A percentile compares a stretch with the other conserved stretches of the same genome.
Conservation (phyloP, 208 protist species). For the Acanthamoeba royreba region DNA sequence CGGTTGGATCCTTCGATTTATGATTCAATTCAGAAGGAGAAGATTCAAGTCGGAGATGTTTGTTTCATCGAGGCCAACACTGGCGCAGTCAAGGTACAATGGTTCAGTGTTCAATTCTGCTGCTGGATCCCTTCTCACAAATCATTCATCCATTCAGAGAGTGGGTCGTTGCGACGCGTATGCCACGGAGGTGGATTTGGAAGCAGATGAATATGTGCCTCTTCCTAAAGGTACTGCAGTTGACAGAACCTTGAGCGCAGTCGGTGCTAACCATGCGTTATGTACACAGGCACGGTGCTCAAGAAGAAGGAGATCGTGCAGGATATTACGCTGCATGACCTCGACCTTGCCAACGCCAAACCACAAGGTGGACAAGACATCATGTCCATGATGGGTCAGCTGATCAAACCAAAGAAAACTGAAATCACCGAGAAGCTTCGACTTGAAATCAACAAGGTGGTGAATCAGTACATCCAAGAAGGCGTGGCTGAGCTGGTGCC, state of each 20-base stretch:
- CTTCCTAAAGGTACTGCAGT: constrained; percentile 92
- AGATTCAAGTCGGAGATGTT: constrained; percentile 97
- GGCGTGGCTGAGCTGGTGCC: constrained; percentile 99
- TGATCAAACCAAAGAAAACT: constrained; percentile 99
- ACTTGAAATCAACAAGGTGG: constrained; percentile 99
- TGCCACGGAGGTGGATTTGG: constrained; percentile 93
- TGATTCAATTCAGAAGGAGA: constrained; percentile 98
- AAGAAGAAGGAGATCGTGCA: constrained; percentile 99
- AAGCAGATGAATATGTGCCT: constrained; percentile 99
- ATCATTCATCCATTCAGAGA: too few relatives aligned
- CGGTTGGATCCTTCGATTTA: constrained; percentile 99
- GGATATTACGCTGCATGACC: constrained; percentile 99
- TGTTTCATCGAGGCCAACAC: constrained; percentile 99
- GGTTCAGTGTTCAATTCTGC: not conserved
- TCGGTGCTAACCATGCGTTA: not conserved
- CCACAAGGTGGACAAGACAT: constrained; percentile 96
- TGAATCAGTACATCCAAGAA: constrained; percentile 99
- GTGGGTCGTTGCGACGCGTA: constrained; percentile 93
- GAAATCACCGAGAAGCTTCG: constrained; percentile 99
- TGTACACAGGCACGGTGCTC: constrained; percentile 92
- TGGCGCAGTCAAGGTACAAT: constrained; percentile 90
- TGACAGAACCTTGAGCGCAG: not conserved
- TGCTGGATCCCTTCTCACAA: not conserved
- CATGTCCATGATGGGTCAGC: constrained; percentile 96
- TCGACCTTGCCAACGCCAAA: constrained; percentile 98